Base-by-base conservation (phyloP, 192 early-diverging fungal species). In the Geranomyces variabilis region DNA sequence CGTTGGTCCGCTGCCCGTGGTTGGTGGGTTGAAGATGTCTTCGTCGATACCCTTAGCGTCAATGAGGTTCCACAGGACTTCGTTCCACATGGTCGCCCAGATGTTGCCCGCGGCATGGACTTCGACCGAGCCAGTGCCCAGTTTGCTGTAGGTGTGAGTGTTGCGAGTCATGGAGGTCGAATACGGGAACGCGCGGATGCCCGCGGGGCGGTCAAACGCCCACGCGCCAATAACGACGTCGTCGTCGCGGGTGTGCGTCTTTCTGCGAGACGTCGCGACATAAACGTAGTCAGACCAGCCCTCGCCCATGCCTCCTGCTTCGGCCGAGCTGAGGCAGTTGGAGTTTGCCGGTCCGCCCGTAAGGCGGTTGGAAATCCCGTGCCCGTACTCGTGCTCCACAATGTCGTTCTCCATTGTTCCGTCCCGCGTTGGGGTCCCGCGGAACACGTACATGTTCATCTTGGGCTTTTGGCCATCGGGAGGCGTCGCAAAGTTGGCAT, bases 261-360 rank as follows among this genome's bases (percentile, higher is more conserved):
- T 45, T 19, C 69, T 78, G 33, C 84, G 64, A 12, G 66, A 63
- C 34, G 81, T 68, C 26, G 83, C 62, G 46, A 78, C 61, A 1
- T 76, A 84, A 28, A 85, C 65, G n/a, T 80, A 71, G 72, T 90
- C 89, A 34, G 75, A 71, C 85, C 85, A 88, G 51, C 89, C 89
- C 71, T 90, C 86, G 56, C 86, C 88, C 84, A 89, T 83, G 15
- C 88, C 88, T 41, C 83, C 83, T 7, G 84, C 48, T 73, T 86
- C 83, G 66, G 70, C 74, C 49, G 69, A 78, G 10, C 62, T 30
- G 45, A 90, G 75, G 61, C 89, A 90, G 67, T 81, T 76, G 41
- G 79, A 73, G 80, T 89, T 87, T 34, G 81, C 76, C 6, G 87
- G 83, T 0, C 89, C 89, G 46, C 89, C 89, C 0, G 88, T 89